These are phyloP conservation scores for Apophysomyces sp. DNA, from an alignment of 371 early-diverging fungal genomes.

Conservation along the genomic window DNA sequence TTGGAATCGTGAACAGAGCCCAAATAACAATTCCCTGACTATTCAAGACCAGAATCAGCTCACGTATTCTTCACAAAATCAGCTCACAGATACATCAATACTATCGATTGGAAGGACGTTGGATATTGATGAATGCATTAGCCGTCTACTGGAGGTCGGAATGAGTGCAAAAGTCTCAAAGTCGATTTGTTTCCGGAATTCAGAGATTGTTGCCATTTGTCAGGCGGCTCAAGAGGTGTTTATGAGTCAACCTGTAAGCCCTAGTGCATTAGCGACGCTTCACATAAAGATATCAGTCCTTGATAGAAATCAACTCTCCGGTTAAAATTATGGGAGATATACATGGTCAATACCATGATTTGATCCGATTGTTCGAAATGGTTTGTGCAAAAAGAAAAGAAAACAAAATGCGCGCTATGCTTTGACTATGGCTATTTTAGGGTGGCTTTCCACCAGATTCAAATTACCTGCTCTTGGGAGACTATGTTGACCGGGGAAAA, in stretches of 20 bases:
- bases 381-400: slow-evolving; percentile 8
- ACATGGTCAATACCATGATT: slow-evolving; percentile 95
- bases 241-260: slow-evolving; percentile 79
- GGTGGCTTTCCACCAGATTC: slow-evolving; percentile 86
- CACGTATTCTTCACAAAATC: slow-evolving; percentile 37
- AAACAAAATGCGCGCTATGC: neutral
- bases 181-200: slow-evolving; percentile 73
- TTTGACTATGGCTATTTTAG: slow-evolving; percentile 2
- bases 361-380: slow-evolving; percentile 88
- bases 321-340: slow-evolving; percentile 96
- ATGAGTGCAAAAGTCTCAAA: slow-evolving; percentile 71
- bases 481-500: slow-evolving; percentile 97
- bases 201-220: slow-evolving; percentile 92
- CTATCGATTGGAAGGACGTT: slow-evolving; percentile 51
- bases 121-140: slow-evolving; percentile 88
- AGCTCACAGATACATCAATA: slow-evolving; percentile 45
- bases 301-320: slow-evolving; percentile 94
- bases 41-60: slow-evolving; percentile 30
- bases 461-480: slow-evolving; percentile 94
- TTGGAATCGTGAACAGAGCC: neutral
- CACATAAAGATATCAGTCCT: slow-evolving; percentile 38
- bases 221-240: slow-evolving; percentile 87
- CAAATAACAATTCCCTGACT: slow-evolving; percentile 1
- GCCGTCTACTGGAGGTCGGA: slow-evolving; percentile 77
- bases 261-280: neutral